Evolutionary conservation across 2,329 filamentous ascomycete species (phyloP).

Genomic region (Penicillium corylophilum): DNA sequence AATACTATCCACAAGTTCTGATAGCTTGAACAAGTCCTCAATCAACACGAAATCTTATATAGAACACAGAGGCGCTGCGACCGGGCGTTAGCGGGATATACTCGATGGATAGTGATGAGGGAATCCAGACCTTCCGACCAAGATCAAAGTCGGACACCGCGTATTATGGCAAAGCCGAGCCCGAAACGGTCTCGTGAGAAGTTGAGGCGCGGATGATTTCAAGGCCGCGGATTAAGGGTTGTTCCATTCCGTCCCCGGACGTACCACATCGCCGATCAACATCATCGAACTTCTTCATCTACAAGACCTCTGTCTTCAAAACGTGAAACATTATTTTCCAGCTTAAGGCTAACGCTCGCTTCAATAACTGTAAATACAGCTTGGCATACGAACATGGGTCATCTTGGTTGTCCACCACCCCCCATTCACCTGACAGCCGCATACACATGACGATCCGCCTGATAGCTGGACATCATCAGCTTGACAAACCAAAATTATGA

Average conservation of each 20-base stretch:
- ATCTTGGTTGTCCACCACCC: slow-evolving; percentile 7
- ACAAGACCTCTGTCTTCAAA: neutral
- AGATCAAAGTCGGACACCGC: neutral
- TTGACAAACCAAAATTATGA: neutral
- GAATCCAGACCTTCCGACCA: neutral
- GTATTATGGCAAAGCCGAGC: neutral
- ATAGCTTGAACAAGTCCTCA: neutral
- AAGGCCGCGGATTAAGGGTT: slow-evolving; percentile 5
- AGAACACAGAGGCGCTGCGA: slow-evolving; percentile 1
- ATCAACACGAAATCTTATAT: neutral
- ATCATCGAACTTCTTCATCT: neutral
- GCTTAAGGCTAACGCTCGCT: neutral
- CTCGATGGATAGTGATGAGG: neutral
- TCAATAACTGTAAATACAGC: neutral
- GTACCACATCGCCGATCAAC: neutral
- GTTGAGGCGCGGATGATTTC: slow-evolving; percentile 4
- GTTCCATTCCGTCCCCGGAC: slow-evolving; percentile 2
- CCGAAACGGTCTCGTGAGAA: neutral
- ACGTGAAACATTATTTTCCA: neutral
- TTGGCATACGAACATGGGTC: slow-evolving; percentile 5
- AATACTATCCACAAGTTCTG: neutral
- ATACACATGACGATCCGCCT: slow-evolving; percentile 23
- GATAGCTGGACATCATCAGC: slow-evolving; percentile 15
- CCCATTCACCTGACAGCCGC: slow-evolving; percentile 13
- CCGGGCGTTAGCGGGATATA: neutral